Percentiles rank a stretch among this genome's conserved stretches.
These are phyloP conservation scores for Ascochyta rabiei DNA, from an alignment of 2,329 filamentous ascomycete genomes.

Conservation along the genomic window DNA sequence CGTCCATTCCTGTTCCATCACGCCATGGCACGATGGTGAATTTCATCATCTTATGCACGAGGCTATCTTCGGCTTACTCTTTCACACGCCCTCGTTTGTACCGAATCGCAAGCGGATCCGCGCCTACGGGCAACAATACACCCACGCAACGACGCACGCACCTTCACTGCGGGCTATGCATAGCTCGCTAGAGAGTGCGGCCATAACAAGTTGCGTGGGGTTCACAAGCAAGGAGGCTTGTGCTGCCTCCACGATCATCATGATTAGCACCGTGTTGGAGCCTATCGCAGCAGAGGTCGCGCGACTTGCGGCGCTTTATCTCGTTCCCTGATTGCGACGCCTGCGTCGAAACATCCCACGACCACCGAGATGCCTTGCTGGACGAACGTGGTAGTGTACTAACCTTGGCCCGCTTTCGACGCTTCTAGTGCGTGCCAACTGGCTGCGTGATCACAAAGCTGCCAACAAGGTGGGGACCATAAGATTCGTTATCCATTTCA, in stretches of 20 bases:
- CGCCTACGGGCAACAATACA: constrained; percentile 11
- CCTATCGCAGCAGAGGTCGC: constrained; percentile 22
- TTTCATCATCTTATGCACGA: constrained; percentile 12
- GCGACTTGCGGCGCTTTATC: constrained; percentile 21
- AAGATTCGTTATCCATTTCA: constrained; percentile 24
- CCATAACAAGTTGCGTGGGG: constrained; percentile 4
- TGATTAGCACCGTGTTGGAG: constrained; percentile 3
- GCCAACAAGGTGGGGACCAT: constrained; percentile 23
- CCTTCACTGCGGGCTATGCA: constrained; percentile 32
- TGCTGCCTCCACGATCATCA: constrained; percentile 18
- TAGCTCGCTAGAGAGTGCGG: constrained; percentile 20
- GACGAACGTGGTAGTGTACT: constrained; percentile 33
- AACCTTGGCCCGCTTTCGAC: constrained; percentile 24
- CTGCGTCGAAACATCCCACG: constrained; percentile 25
- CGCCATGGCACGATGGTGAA: constrained; percentile 26
- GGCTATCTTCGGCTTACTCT: constrained; percentile 43
- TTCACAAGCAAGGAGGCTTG: constrained; percentile 18
- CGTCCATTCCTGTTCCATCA: constrained; percentile 22
- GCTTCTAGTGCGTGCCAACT: constrained; percentile 24
- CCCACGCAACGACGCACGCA: constrained; percentile 33
- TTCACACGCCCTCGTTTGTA: background rate
- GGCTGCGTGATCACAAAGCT: constrained; percentile 19
- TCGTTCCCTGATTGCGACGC: constrained; percentile 25
- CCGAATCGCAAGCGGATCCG: background rate
- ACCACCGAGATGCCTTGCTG: constrained; percentile 30